phyloP scores from a whole-genome alignment of 768 basidiomycete genomes.

The Cystobasidium ongulense region DNA sequence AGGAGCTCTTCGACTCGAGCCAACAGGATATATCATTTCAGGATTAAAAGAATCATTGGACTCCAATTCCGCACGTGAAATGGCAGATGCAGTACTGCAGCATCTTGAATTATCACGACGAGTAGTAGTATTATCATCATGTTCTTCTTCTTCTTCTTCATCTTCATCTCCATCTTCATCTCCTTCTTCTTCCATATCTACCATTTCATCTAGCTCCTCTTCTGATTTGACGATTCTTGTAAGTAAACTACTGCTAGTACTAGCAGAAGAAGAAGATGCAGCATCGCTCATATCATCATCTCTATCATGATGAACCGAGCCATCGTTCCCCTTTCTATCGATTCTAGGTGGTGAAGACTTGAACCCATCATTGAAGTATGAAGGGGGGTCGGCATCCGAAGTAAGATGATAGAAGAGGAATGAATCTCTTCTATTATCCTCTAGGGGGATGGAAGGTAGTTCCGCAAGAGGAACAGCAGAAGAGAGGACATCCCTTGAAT shows the following conservation, averaged over 20 bases:
- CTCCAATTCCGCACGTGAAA: neutral
- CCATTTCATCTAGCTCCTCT: conserved; percentile 17
- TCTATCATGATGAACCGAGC: neutral
- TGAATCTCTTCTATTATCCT: neutral
- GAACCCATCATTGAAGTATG: neutral
- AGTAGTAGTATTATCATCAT: neutral
- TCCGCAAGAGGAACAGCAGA: conserved; percentile 23
- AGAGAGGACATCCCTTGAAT: conserved; percentile 15
- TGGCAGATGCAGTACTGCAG: neutral
- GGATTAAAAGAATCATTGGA: conserved; percentile 13
- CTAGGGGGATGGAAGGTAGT: neutral
- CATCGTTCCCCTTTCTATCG: neutral
- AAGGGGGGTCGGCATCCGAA: conserved; percentile 19
- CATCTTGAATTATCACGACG: neutral
- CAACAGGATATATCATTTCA: neutral
- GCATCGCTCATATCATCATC: neutral
- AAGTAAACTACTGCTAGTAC: neutral
- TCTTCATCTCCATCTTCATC: neutral
- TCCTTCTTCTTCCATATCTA: neutral
- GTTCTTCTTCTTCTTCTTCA: neutral
- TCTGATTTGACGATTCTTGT: conserved; percentile 15
- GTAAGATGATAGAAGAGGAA: conserved; percentile 21
- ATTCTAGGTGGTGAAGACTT: neutral
- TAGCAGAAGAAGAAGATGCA: neutral
- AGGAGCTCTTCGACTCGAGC: neutral